A percentile compares a stretch with the other conserved stretches of the same genome.
Conservation (phyloP, 1,284 basidiomycete genomes). For the Marasmius oreades region DNA sequence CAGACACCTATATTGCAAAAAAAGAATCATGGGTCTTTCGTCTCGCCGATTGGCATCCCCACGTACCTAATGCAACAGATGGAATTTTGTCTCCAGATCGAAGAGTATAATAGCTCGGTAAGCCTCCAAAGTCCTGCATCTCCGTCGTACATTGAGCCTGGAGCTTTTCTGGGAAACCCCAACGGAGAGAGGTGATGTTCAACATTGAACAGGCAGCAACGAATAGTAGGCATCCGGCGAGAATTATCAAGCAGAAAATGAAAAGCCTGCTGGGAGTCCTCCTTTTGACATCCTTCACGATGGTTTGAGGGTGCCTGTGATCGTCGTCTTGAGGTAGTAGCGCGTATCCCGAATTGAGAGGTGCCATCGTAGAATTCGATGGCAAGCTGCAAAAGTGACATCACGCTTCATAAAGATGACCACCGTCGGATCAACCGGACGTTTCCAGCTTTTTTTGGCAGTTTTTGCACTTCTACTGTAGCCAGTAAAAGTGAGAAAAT, state of each 20-base stretch:
- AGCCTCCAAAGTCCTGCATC: slow-evolving; percentile 5
- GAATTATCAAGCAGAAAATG: too few relatives aligned
- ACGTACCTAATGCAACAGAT: slow-evolving; percentile 52
- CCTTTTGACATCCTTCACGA: too few relatives aligned
- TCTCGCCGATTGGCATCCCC: neutral
- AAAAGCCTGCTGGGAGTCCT: too few relatives aligned
- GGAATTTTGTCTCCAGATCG: slow-evolving; percentile 64
- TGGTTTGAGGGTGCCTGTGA: neutral
- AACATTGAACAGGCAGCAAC: neutral
- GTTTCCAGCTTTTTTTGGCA: too few relatives aligned
- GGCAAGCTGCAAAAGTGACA: too few relatives aligned
- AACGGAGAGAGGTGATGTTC: neutral
- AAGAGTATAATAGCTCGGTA: slow-evolving; percentile 50
- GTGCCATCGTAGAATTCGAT: neutral
- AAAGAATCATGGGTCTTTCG: neutral
- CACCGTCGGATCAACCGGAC: too few relatives aligned
- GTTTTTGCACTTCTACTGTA: too few relatives aligned
- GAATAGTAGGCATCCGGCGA: too few relatives aligned
- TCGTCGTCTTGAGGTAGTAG: neutral
- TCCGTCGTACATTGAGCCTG: neutral
- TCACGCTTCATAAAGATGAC: too few relatives aligned
- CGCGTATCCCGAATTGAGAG: neutral
- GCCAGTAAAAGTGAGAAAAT: too few relatives aligned
- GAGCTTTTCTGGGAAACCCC: neutral
- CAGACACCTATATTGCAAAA: slow-evolving; percentile 46